Base-by-base conservation (phyloP, 2,329 filamentous ascomycete genomes). In the Diplodia sapinea region DNA sequence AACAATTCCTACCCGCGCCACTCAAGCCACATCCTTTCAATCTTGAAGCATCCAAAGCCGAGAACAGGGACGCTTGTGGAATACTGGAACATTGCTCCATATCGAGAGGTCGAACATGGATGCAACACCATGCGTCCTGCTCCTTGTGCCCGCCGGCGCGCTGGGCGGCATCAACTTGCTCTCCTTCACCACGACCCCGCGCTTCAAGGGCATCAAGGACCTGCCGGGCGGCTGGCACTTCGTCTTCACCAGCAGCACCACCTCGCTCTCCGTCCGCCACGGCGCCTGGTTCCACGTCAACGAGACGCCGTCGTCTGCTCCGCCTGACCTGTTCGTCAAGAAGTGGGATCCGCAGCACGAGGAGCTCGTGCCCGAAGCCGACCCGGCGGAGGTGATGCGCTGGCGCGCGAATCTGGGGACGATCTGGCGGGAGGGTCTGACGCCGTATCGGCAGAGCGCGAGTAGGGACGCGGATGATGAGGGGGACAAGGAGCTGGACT, bases 161-260 rank as follows among this genome's bases (percentile, higher is more conserved):
- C 77, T 85, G 15, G 84, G 85, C 70, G 87, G 84, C 69, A 84
- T 87, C 73, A 78, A 86, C 74, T 71, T 85, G 59, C 82, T 89
- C 61, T 87, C 87, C 55, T 89, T 90, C 76, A 88, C 86, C 17
- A 86, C 86, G 4, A 86, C 87, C 12, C 80, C 85, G 12, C 84
- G 85, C 64, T 89, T 90, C 76, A 82, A 83, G 67, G 88, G 88
- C 33, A 84, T 90, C 71, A 87, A 85, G 70, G 82, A 86, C 70
- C 72, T 90, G 4, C 85, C 87, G 0, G 72, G 79, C 2, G 87
- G 87, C 52, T 82, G 84, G 73, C 88, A 89, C 73, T 89, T 89
- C 70, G 76, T 88, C 20, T 90, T 89, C 73, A 86, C 83, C 0
- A 84, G 86, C 29, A 83, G 84, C 23, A 87, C 85, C 66, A 82